Conservation (phyloP, 805 yeast species). For the Wickerhamiella alocasiicola region DNA sequence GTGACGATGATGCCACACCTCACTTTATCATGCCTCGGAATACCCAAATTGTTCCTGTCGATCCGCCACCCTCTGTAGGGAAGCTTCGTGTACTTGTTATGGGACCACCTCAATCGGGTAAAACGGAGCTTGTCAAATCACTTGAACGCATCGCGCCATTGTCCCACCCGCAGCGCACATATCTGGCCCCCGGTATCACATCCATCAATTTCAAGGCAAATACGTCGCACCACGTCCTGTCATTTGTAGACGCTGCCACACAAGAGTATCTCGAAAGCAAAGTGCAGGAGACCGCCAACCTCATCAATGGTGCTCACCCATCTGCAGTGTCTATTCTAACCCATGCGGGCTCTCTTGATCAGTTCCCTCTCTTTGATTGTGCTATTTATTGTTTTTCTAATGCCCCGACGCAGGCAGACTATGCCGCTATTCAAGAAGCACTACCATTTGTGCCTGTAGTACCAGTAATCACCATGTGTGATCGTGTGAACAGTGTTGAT, state of each 20-base stretch:
- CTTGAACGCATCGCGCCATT: neutral
- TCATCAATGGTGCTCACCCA: constrained; percentile 15
- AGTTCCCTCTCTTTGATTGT: constrained; percentile 14
- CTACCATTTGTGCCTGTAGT: constrained; percentile 10
- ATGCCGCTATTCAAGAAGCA: constrained; percentile 6
- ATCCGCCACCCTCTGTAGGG: constrained; percentile 6
- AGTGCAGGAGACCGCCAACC: constrained; percentile 13
- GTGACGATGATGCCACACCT: constrained; percentile 7
- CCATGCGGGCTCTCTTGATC: constrained; percentile 11
- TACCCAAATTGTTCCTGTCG: constrained; percentile 2
- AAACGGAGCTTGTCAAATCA: constrained; percentile 10
- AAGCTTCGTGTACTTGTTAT: constrained; percentile 13
- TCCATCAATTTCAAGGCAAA: constrained; percentile 1
- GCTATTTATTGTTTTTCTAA: constrained; percentile 10
- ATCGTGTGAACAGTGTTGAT: constrained; percentile 8
- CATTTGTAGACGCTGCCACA: constrained; percentile 7
- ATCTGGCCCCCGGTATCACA: neutral
- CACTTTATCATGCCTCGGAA: constrained; percentile 15
- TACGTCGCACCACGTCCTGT: constrained; percentile 1
- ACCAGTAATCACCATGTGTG: constrained; percentile 13
- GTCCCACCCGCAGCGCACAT: neutral
- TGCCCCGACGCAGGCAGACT: constrained; percentile 8
- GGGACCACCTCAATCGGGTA: constrained; percentile 11
- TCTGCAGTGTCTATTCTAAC: constrained; percentile 7
- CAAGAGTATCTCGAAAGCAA: constrained; percentile 5